Base-by-base conservation (phyloP, 208 protist species). In the Vickermania ingenoplastis region DNA sequence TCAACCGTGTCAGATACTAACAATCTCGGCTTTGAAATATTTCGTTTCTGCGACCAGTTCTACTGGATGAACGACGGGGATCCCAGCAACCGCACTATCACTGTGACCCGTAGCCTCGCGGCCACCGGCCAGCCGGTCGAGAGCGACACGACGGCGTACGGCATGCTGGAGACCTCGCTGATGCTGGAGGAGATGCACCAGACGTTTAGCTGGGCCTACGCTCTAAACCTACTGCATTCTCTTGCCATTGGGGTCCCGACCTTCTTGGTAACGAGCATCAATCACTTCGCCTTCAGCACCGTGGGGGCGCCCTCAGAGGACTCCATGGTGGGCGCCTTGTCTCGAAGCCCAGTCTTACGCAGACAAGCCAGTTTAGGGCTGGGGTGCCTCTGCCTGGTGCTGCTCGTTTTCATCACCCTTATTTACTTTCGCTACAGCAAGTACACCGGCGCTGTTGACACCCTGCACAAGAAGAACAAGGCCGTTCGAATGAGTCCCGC, bases 381-480 rank as follows among this genome's bases (percentile, higher is more conserved):
- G 11, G 11, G 67, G 51, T 14, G 61, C 21, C n/a, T 69, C 2
- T 74, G 69, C 45, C 4, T 63, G 2, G 2, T 1, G 28, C 45
- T 74, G 25, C 57, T 23, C n/a, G 11, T 59, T 3, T 31, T 69
- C 23, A 41, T 63, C 22, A 25, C 50, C 25, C 17, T 65, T 56
- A 25, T 74, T 11, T 49, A 41, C 7, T 5, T 54, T 21, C 41
- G 49, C 0, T 74, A 65, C 53, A 14, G 24, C 31, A 69, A 74
- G 21, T 74, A 74, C 25, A 45, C 36, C 17, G n/a, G n/a, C 17
- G 36, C 36, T 17, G 36, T 45, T 7, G 7, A n/a, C 36, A 45
- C 36, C 36, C 7, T 7, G 11, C 7, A 45, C 36, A 45, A 17
- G 36, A 17, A 45, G 36, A 17, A 17, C 17, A 17, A 45, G 36